Evolutionary conservation across 164 flowering plant species (phyloP).

Genomic region (Euptelea pleiosperma): DNA sequence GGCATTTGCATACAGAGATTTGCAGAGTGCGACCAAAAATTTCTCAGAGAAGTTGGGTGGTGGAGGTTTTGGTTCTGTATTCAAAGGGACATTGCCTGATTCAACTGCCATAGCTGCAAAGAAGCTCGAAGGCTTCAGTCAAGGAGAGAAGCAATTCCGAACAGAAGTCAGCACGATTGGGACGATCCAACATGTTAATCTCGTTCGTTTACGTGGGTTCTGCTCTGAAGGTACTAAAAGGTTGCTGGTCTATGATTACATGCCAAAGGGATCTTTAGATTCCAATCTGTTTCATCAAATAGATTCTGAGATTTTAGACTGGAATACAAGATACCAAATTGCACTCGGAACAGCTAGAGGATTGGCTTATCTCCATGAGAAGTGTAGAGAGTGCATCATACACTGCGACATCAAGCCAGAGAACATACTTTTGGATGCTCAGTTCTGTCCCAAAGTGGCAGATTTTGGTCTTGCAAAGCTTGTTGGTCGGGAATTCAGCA

Average conservation of each 20-base stretch:
- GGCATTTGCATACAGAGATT: constrained; percentile 34
- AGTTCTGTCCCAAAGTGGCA: constrained; percentile 42
- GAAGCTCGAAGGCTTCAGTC: constrained; percentile 45
- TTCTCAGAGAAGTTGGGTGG: constrained; percentile 48
- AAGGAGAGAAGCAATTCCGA: constrained; percentile 53
- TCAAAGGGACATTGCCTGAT: constrained; percentile 41
- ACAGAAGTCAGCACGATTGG: constrained; percentile 64
- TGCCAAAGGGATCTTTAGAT: constrained; percentile 39
- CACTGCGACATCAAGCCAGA: constrained; percentile 66
- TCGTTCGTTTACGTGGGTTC: constrained; percentile 47
- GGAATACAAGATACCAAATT: constrained; percentile 38
- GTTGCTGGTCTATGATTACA: no score
- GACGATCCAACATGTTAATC: constrained; percentile 53
- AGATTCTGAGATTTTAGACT: no score
- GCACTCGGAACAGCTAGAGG: constrained; percentile 51
- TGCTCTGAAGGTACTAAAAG: constrained; percentile 38
- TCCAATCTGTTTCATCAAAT: constrained; percentile 10
- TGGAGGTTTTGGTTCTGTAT: constrained; percentile 58
- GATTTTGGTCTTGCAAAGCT: constrained; percentile 68
- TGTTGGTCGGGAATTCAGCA: constrained; percentile 44
- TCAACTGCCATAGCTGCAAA: constrained; percentile 45
- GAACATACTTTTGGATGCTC: constrained; percentile 48
- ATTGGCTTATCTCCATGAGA: constrained; percentile 50
- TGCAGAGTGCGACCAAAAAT: constrained; percentile 41
- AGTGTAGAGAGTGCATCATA: constrained; percentile 52